A percentile compares a stretch with the other conserved stretches of the same genome.
Conservation (phyloP, 495 filamentous ascomycete species). For the Lepidopterella palustris region DNA sequence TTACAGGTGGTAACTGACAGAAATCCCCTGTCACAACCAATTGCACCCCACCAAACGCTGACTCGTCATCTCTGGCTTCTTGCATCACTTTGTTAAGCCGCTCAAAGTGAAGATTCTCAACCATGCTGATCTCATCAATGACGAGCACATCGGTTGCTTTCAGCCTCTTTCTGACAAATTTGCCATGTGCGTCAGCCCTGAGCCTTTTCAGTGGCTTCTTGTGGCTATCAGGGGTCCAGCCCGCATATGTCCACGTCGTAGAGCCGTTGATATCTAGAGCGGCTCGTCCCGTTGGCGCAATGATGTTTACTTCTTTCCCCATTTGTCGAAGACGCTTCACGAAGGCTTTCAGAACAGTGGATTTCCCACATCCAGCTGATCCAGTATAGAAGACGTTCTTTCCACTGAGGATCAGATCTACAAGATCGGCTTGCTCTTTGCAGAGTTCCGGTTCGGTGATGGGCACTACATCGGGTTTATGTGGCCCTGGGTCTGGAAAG, state of each 20-base stretch:
- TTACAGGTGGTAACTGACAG: conserved; percentile 42
- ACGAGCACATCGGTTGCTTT: conserved; percentile 39
- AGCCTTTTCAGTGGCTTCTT: conserved; percentile 30
- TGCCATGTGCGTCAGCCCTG: conserved; percentile 19
- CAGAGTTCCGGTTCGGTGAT: conserved; percentile 32
- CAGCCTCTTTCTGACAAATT: conserved; percentile 30
- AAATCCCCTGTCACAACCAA: conserved; percentile 42
- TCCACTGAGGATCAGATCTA: conserved; percentile 44
- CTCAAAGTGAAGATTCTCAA: conserved; percentile 50
- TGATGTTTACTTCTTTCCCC: conserved; percentile 41
- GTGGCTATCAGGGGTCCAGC: conserved; percentile 42
- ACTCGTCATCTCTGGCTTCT: conserved; percentile 23
- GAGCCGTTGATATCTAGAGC: conserved; percentile 49
- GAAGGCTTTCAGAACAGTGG: conserved; percentile 48
- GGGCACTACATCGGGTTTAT: conserved; percentile 7
- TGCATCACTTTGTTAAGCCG: conserved; percentile 49
- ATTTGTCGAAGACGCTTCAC: conserved; percentile 32
- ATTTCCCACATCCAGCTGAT: conserved; percentile 56
- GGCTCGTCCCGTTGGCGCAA: conserved; percentile 52
- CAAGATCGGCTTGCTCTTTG: conserved; percentile 43
- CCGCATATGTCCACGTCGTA: conserved; percentile 50
- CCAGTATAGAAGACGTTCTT: conserved; percentile 58
- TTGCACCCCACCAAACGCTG: conserved; percentile 43
- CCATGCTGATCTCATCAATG: conserved; percentile 47
- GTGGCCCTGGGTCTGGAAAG: neutral